phyloP scores from a whole-genome alignment of 2,329 filamentous ascomycete genomes.

The Colletotrichum cuscutae region DNA sequence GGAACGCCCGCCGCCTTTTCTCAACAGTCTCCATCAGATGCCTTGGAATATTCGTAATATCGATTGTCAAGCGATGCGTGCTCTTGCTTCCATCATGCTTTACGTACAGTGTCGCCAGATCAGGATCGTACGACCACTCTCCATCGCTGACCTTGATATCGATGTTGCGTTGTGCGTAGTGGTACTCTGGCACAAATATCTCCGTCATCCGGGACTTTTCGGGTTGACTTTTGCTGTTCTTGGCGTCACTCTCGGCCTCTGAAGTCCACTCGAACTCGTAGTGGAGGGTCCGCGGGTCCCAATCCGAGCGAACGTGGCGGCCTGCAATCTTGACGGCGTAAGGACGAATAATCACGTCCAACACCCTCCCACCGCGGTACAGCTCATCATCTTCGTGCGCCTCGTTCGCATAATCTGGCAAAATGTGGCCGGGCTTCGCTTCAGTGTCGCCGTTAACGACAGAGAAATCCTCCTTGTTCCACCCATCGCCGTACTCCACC shows the following conservation, averaged over 20 bases:
- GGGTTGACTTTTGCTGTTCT: not conserved
- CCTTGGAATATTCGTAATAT: conserved; percentile 38
- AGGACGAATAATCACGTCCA: conserved; percentile 52
- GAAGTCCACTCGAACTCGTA: conserved; percentile 48
- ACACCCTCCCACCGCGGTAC: conserved; percentile 49
- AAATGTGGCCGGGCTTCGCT: conserved; percentile 38
- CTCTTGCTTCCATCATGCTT: conserved; percentile 30
- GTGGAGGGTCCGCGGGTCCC: conserved; percentile 46
- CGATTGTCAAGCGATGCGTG: conserved; percentile 38
- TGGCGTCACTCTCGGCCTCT: not conserved
- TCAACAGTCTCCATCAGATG: conserved; percentile 37
- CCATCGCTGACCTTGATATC: conserved; percentile 42
- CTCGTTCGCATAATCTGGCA: conserved; percentile 47
- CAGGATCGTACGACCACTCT: conserved; percentile 43
- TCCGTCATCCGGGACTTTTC: conserved; percentile 46
- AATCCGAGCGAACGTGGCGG: conserved; percentile 45
- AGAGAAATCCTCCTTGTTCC: conserved; percentile 57
- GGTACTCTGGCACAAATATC: conserved; percentile 51
- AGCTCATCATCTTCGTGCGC: conserved; percentile 46
- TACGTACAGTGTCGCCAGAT: conserved; percentile 44
- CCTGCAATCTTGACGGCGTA: conserved; percentile 54
- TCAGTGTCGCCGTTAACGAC: conserved; percentile 48
- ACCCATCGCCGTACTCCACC: conserved; percentile 51
- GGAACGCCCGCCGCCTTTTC: conserved; percentile 22
- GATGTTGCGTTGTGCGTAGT: conserved; percentile 45